Evolutionary conservation across 192 early-diverging fungal species (phyloP).

Genomic region (Powellomyces hirtus): DNA sequence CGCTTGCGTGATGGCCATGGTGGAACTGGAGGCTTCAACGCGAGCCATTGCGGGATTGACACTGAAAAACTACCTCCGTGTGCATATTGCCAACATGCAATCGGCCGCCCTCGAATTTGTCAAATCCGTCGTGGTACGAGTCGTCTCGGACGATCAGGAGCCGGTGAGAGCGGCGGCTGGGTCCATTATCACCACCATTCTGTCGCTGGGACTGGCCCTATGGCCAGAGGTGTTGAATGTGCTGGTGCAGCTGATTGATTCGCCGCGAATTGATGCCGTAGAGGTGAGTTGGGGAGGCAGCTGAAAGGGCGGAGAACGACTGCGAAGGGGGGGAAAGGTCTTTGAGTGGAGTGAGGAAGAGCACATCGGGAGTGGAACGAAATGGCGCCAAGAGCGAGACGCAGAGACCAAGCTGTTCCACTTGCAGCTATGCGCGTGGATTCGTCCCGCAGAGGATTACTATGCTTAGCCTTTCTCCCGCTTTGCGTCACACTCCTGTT

Average conservation of each 20-base stretch:
- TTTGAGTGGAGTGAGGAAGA: no score
- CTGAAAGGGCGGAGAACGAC: no score
- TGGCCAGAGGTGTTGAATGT: slow-evolving; percentile 83
- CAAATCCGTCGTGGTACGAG: slow-evolving; percentile 56
- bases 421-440: no score
- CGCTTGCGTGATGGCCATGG: slow-evolving; percentile 75
- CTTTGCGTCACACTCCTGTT: no score
- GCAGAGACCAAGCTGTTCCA: no score
- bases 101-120: slow-evolving; percentile 65
- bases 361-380: no score
- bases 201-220: slow-evolving; percentile 63
- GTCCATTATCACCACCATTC: slow-evolving; percentile 85
- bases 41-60: slow-evolving; percentile 77
- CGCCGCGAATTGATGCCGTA: slow-evolving; percentile 64
- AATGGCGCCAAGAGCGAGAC: no score
- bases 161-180: slow-evolving; percentile 79
- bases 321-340: no score
- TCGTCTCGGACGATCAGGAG: slow-evolving; percentile 68
- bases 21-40: slow-evolving; percentile 59
- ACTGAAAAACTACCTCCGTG: slow-evolving; percentile 62
- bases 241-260: slow-evolving; percentile 78
- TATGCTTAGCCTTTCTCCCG: no score
- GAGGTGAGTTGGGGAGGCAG: slow-evolving; percentile 66
- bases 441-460: no score
- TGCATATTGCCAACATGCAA: slow-evolving; percentile 41